phyloP scores from a whole-genome alignment of 2,329 filamentous ascomycete genomes.

The Fusarium beomiforme region DNA sequence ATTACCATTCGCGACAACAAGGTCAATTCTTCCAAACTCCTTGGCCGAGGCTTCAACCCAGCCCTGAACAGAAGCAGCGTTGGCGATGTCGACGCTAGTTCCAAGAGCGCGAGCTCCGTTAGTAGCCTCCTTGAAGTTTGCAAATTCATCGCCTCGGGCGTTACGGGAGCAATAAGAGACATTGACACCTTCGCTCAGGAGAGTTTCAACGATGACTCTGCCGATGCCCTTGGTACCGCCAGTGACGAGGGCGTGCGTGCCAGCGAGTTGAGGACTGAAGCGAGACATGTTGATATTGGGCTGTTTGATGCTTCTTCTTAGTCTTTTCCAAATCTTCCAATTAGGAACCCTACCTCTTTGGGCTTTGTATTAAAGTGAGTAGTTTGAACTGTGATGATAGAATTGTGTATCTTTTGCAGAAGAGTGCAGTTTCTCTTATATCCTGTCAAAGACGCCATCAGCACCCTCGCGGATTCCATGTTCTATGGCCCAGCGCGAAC shows the following conservation, averaged over 20 bases:
- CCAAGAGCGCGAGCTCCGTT: slow-evolving; percentile 31
- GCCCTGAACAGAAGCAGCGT: slow-evolving; percentile 1
- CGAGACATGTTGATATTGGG: neutral
- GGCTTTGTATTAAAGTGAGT: neutral
- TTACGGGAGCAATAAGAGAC: slow-evolving; percentile 42
- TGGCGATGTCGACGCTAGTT: slow-evolving; percentile 34
- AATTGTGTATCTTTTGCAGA: neutral
- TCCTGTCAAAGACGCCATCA: neutral
- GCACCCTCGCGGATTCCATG: rapidly evolving
- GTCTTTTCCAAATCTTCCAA: neutral
- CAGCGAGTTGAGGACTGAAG: slow-evolving; percentile 19
- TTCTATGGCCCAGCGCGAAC: rapidly evolving
- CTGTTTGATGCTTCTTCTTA: neutral
- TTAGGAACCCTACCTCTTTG: neutral
- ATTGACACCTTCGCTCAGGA: slow-evolving; percentile 41
- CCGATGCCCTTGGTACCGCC: slow-evolving; percentile 43
- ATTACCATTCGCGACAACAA: slow-evolving; percentile 11
- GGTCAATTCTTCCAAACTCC: slow-evolving; percentile 8
- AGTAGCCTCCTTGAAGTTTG: slow-evolving; percentile 2
- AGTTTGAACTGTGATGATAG: neutral
- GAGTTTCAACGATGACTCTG: slow-evolving; percentile 29
- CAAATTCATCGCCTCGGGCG: slow-evolving; percentile 35
- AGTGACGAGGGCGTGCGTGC: neutral
- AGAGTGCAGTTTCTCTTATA: neutral
- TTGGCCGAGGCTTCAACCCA: slow-evolving; percentile 1